phyloP scores from a whole-genome alignment of 2,329 filamentous ascomycete genomes.

The Didymella pomorum region DNA sequence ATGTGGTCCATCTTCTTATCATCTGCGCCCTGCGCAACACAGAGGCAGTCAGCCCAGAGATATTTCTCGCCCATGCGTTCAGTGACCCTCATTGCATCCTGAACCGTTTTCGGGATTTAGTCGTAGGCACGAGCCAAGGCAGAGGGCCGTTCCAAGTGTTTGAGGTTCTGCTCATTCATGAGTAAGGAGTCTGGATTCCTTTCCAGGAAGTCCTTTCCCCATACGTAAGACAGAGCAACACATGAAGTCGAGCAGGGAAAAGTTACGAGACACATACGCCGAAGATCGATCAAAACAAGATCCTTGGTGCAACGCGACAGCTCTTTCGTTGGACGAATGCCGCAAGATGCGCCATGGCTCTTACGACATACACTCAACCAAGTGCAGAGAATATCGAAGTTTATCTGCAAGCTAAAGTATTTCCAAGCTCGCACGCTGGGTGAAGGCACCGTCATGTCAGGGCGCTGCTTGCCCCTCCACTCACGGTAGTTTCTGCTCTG shows the following conservation, averaged over 20 bases:
- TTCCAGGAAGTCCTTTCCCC: background rate
- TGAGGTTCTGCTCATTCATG: background rate
- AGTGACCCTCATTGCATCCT: background rate
- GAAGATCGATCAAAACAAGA: too few relatives aligned
- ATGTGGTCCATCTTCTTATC: background rate
- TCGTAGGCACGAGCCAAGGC: background rate
- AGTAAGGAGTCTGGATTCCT: background rate
- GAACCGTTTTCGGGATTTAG: background rate
- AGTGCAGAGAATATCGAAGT: too few relatives aligned
- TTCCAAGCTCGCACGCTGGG: too few relatives aligned
- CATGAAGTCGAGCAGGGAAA: background rate
- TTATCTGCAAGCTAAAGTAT: too few relatives aligned
- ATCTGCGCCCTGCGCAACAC: background rate
- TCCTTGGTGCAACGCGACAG: too few relatives aligned
- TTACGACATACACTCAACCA: too few relatives aligned
- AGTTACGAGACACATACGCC: background rate
- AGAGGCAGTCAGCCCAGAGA: conserved; percentile 5
- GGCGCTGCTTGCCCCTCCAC: too few relatives aligned
- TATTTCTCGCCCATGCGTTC: background rate
- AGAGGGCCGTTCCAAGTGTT: background rate
- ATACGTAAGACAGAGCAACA: conserved; percentile 8
- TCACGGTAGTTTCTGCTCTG: too few relatives aligned
- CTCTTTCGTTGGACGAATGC: too few relatives aligned
- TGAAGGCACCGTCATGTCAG: too few relatives aligned
- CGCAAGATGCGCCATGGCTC: too few relatives aligned